phyloP scores from a whole-genome alignment of 2,329 filamentous ascomycete species.

The Orbilia oligospora region DNA sequence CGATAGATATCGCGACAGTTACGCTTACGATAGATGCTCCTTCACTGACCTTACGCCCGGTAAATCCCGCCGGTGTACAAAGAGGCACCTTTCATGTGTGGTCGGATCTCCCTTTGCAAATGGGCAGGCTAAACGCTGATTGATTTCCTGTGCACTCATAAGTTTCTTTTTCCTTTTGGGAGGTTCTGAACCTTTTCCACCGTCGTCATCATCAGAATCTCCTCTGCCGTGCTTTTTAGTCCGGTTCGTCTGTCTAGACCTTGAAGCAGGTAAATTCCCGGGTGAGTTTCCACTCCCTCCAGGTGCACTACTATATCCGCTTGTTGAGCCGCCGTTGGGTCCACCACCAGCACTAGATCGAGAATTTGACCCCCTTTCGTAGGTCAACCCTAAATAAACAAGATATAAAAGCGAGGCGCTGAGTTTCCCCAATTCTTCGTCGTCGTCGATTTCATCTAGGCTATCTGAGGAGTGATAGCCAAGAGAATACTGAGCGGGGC shows the following conservation, averaged over 20 bases:
- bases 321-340: background rate
- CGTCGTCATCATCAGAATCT: background rate
- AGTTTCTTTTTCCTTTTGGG: conserved; percentile 4
- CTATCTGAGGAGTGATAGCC: background rate
- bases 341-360: background rate
- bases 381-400: background rate
- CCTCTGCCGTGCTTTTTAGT: background rate
- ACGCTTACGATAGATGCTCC: background rate
- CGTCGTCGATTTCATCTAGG: background rate
- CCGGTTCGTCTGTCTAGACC: background rate
- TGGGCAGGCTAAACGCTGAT: conserved; percentile 26
- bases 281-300: background rate
- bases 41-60: conserved; percentile 35
- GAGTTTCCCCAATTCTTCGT: background rate
- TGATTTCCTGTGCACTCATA: background rate
- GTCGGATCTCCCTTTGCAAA: conserved; percentile 26
- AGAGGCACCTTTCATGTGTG: conserved; percentile 1
- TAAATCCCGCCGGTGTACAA: conserved; percentile 20
- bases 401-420: background rate
- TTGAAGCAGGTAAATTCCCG: background rate
- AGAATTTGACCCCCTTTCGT: background rate
- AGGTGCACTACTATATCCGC: background rate
- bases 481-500: background rate
- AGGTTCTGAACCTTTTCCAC: background rate
- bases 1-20: background rate